These are phyloP conservation scores for Hippophae tibetana DNA, from an alignment of 306 rosid species.

Conservation along the genomic window DNA sequence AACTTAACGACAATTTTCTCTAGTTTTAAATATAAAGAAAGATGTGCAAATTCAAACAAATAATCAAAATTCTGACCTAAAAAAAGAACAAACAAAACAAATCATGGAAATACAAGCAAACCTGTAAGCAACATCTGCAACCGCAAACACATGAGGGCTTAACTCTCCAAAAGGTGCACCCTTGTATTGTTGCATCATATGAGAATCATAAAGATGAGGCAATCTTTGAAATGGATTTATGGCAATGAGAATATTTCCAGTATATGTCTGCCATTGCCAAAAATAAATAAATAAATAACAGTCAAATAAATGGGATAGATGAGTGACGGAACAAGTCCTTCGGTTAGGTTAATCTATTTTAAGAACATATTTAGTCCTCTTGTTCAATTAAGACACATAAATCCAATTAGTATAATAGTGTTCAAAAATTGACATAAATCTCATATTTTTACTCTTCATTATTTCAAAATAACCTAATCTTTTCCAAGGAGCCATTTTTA, in stretches of 20 bases:
- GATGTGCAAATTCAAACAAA: no score
- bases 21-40: no score
- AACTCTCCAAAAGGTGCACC: constrained; percentile 97
- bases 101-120: constrained; percentile 19
- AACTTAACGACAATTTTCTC: no score
- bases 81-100: not conserved
- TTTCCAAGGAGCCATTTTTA: no score
- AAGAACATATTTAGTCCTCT: no score
- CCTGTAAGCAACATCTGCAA: constrained; percentile 99
- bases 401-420: no score
- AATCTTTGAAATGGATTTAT: constrained; percentile 97
- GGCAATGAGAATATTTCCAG: constrained; percentile 95
- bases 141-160: constrained; percentile 97
- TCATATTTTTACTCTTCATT: no score
- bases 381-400: no score
- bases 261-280: constrained; percentile 62
- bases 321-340: no score
- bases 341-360: no score
- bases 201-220: constrained; percentile 77
- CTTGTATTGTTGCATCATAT: constrained; percentile 99
- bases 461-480: no score
- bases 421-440: no score
- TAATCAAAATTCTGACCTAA: not conserved
- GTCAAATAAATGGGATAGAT: constrained; percentile 12
- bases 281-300: not conserved